phyloP scores from a whole-genome alignment of 805 yeast species.

The Isabelozyma pseudorhagii region DNA sequence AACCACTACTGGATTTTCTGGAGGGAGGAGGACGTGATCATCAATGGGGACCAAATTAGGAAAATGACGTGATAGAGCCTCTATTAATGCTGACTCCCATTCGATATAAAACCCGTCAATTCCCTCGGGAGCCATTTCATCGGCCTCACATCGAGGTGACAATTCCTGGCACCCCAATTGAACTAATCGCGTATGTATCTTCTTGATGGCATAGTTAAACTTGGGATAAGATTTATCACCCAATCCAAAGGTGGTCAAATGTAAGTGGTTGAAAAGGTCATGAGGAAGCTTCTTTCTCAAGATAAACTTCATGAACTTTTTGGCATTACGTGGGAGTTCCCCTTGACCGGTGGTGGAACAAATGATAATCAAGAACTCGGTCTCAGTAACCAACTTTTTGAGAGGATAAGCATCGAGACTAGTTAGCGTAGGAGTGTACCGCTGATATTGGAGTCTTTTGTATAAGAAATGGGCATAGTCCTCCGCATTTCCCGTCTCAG shows the following conservation, averaged over 20 bases:
- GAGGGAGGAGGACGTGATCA: slow-evolving; percentile 23
- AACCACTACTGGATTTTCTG: slow-evolving; percentile 16
- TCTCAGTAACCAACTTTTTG: slow-evolving; percentile 47
- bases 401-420: slow-evolving; percentile 62
- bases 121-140: slow-evolving; percentile 78
- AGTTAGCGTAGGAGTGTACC: slow-evolving; percentile 46
- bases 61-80: slow-evolving; percentile 16
- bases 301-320: slow-evolving; percentile 71
- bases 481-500: slow-evolving; percentile 90
- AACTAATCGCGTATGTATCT: slow-evolving; percentile 69
- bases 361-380: slow-evolving; percentile 49
- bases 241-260: slow-evolving; percentile 76
- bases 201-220: slow-evolving; percentile 83
- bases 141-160: slow-evolving; percentile 79
- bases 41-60: slow-evolving; percentile 20
- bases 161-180: slow-evolving; percentile 83
- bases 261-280: slow-evolving; percentile 58
- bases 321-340: slow-evolving; percentile 76
- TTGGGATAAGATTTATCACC: slow-evolving; percentile 93
- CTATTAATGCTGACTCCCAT: slow-evolving; percentile 58
- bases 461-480: slow-evolving; percentile 73
- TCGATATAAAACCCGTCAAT: slow-evolving; percentile 74
- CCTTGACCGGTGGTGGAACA: slow-evolving; percentile 97
- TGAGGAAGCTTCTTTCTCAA: slow-evolving; percentile 60
- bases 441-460: slow-evolving; percentile 50